phyloP scores from a whole-genome alignment of 2,329 filamentous ascomycete genomes.

The Diaporthe batatas region DNA sequence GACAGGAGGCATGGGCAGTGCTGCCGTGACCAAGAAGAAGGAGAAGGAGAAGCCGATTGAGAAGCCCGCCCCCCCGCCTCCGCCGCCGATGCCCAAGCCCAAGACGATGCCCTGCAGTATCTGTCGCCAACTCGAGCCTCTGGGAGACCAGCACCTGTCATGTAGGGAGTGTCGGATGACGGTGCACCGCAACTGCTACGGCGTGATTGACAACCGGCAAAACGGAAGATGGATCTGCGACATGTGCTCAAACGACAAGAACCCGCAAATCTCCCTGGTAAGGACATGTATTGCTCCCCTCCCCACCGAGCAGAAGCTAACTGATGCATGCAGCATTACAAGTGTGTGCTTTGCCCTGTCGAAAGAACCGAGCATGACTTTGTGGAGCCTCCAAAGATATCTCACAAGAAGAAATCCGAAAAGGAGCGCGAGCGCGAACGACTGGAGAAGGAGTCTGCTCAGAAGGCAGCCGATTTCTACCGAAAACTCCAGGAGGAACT shows the following conservation, averaged over 20 bases:
- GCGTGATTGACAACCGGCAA: conserved; percentile 78
- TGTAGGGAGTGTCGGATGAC: conserved; percentile 92
- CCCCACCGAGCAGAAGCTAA: conserved; percentile 23
- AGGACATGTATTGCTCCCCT: conserved; percentile 53
- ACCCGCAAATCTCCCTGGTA: conserved; percentile 90
- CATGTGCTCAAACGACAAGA: conserved; percentile 95
- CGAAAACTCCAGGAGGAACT: conserved; percentile 85
- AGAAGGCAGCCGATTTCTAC: conserved; percentile 85
- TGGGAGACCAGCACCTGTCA: conserved; percentile 78
- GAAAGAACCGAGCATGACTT: conserved; percentile 86
- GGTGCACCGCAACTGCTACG: conserved; percentile 93
- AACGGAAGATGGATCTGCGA: conserved; percentile 93
- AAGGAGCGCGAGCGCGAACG: conserved; percentile 92
- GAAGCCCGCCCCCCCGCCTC: conserved; percentile 71
- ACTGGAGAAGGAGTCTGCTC: conserved; percentile 84
- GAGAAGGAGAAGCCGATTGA: conserved; percentile 67
- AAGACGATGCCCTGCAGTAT: conserved; percentile 86
- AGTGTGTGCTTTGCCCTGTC: conserved; percentile 92
- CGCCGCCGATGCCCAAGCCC: conserved; percentile 83
- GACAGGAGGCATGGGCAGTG: conserved; percentile 52
- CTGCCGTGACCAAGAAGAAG: conserved; percentile 57
- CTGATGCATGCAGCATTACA: conserved; percentile 75
- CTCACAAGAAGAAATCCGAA: conserved; percentile 89
- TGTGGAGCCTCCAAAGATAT: conserved; percentile 83
- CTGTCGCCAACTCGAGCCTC: conserved; percentile 80